These are phyloP conservation scores for Penicillium steckii DNA, from an alignment of 495 filamentous ascomycete species.

Conservation along the genomic window DNA sequence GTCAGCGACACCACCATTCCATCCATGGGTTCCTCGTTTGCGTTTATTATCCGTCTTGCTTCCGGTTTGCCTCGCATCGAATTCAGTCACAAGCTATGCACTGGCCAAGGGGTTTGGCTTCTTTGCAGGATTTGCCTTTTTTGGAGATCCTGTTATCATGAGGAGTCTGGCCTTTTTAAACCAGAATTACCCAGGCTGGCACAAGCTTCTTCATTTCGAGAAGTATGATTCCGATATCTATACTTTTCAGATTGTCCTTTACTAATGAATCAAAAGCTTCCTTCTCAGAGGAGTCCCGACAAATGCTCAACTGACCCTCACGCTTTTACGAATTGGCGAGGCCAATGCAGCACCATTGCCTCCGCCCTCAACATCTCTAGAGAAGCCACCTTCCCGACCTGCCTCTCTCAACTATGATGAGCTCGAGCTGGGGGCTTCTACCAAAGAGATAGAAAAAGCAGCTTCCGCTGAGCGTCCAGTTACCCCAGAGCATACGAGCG, in stretches of 20 bases:
- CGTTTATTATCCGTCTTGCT: conserved; percentile 59
- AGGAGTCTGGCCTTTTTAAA: conserved; percentile 63
- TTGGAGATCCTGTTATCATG: conserved; percentile 72
- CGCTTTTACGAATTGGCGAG: conserved; percentile 80
- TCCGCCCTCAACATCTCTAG: conserved; percentile 61
- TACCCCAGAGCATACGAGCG: background rate
- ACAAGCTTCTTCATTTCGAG: conserved; percentile 66
- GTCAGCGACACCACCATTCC: conserved; percentile 74
- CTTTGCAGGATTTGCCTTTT: conserved; percentile 68
- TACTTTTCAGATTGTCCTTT: background rate
- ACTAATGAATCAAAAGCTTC: conserved; percentile 42
- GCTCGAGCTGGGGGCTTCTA: conserved; percentile 42
- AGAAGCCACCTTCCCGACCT: conserved; percentile 48
- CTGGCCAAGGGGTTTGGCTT: conserved; percentile 66
- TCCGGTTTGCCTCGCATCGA: conserved; percentile 56
- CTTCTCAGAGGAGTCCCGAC: conserved; percentile 82
- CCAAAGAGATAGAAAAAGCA: conserved; percentile 51
- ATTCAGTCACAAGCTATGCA: conserved; percentile 65
- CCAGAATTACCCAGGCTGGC: conserved; percentile 68
- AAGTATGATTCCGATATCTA: conserved; percentile 44
- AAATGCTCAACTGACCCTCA: conserved; percentile 81
- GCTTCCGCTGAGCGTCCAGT: conserved; percentile 13
- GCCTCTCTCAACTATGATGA: conserved; percentile 35
- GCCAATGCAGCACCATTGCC: conserved; percentile 77
- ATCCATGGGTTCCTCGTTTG: conserved; percentile 57